Conservation (phyloP, 1,284 basidiomycete species). For the Phellopilus nigrolimitatus region DNA sequence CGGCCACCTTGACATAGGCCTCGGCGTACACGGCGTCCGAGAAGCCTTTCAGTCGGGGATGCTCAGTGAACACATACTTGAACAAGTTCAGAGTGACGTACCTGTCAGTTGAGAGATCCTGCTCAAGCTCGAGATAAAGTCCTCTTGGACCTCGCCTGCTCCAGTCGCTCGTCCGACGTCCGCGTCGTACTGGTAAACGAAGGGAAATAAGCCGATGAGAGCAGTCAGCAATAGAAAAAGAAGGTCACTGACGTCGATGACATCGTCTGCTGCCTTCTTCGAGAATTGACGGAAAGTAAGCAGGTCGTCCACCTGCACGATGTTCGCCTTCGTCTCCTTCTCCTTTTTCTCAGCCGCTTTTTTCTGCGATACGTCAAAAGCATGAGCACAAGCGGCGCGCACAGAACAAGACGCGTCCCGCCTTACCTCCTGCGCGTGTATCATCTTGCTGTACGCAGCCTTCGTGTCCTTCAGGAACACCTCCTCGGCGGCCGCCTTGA, state of each 20-base stretch:
- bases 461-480: constrained; percentile 94
- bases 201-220: constrained; percentile 16
- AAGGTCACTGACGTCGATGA: constrained; percentile 67
- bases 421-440: constrained; percentile 82
- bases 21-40: constrained; percentile 99
- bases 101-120: constrained; percentile 94
- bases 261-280: constrained; percentile 81
- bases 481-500: constrained; percentile 61
- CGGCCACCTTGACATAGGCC: constrained; percentile 96
- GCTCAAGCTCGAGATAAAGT: constrained; percentile 95
- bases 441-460: constrained; percentile 92
- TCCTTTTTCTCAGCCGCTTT: constrained; percentile 88
- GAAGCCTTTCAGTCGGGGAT: constrained; percentile 58
- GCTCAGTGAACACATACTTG: constrained; percentile 15
- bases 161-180: constrained; percentile 93
- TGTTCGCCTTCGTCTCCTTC: constrained; percentile 69
- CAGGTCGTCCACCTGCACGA: constrained; percentile 91
- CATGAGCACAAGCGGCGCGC: too few relatives aligned
- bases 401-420: constrained; percentile 3
- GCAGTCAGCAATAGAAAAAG: background rate
- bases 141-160: constrained; percentile 78
- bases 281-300: constrained; percentile 93
- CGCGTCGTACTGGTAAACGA: constrained; percentile 68
- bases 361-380: constrained; percentile 36
- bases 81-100: constrained; percentile 31